phyloP scores from a whole-genome alignment of 2,329 filamentous ascomycete species.

The Grosmannia clavigera region DNA sequence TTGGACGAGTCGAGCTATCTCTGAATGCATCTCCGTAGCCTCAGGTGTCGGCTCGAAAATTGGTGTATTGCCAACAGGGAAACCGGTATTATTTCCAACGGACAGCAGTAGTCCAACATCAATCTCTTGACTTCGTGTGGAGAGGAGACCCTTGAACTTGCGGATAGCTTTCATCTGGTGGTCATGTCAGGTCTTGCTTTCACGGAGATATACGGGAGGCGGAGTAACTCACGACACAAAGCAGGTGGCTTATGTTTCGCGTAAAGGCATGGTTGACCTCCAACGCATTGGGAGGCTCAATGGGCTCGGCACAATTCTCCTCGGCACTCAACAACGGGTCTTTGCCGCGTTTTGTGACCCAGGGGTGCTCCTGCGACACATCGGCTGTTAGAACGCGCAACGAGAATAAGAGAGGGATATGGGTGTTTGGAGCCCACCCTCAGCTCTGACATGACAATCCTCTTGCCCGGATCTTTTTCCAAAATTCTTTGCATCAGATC shows the following conservation, averaged over 20 bases:
- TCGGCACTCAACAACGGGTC: constrained; percentile 69
- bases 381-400: constrained; percentile 11
- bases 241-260: constrained; percentile 70
- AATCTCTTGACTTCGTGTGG: constrained; percentile 19
- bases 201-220: neutral
- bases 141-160: constrained; percentile 68
- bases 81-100: neutral
- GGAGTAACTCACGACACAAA: constrained; percentile 56
- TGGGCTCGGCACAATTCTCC: constrained; percentile 72
- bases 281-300: constrained; percentile 77
- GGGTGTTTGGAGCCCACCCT: constrained; percentile 44
- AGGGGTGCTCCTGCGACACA: constrained; percentile 61
- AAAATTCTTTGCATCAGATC: constrained; percentile 64
- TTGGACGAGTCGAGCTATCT: constrained; percentile 36
- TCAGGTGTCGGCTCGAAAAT: neutral
- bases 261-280: constrained; percentile 90
- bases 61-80: neutral
- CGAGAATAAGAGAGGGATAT: neutral
- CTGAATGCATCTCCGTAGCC: constrained; percentile 17
- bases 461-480: constrained; percentile 71
- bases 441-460: constrained; percentile 73
- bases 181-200: neutral
- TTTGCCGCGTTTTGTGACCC: constrained; percentile 72
- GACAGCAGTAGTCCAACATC: neutral
- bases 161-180: constrained; percentile 75